Conservation (phyloP, 2,329 filamentous ascomycete genomes). For the Penicillium frequentans region DNA sequence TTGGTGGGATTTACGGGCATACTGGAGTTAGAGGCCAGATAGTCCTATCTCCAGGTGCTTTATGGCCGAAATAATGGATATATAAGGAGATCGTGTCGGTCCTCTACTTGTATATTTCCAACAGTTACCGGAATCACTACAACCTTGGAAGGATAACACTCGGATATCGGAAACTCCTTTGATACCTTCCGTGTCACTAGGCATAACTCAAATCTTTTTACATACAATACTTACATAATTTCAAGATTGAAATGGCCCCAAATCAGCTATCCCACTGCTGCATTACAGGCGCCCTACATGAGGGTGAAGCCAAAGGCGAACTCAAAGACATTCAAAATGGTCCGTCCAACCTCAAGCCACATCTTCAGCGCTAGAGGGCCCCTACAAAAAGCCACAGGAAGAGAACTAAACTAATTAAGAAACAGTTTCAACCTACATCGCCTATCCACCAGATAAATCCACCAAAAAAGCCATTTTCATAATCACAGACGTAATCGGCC, state of each 20-base stretch:
- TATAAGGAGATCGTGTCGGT: neutral
- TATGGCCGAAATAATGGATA: neutral
- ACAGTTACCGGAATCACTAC: too few species aligned
- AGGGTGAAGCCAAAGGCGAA: slow-evolving; percentile 42
- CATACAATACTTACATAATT: neutral
- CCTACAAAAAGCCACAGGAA: neutral
- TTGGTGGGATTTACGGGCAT: neutral
- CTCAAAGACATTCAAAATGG: slow-evolving; percentile 41
- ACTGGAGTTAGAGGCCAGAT: neutral
- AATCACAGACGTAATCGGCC: slow-evolving; percentile 56
- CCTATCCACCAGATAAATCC: slow-evolving; percentile 48
- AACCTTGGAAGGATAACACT: too few species aligned
- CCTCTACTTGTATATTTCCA: neutral
- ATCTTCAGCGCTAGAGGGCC: neutral
- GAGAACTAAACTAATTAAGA: neutral
- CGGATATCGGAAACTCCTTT: too few species aligned
- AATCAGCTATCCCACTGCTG: slow-evolving; percentile 41
- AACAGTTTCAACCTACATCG: slow-evolving; percentile 52
- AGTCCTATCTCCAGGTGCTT: slow-evolving; percentile 2
- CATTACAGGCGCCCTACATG: slow-evolving; percentile 41
- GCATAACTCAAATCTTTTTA: too few species aligned
- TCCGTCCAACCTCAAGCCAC: slow-evolving; percentile 12
- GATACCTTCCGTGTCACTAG: too few species aligned
- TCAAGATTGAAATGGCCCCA: slow-evolving; percentile 35
- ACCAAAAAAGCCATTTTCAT: slow-evolving; percentile 54